Percentiles rank a stretch among this genome's conserved stretches.
phyloP scores from a whole-genome alignment of 192 early-diverging fungal species.

The Backusella liffmaniae region DNA sequence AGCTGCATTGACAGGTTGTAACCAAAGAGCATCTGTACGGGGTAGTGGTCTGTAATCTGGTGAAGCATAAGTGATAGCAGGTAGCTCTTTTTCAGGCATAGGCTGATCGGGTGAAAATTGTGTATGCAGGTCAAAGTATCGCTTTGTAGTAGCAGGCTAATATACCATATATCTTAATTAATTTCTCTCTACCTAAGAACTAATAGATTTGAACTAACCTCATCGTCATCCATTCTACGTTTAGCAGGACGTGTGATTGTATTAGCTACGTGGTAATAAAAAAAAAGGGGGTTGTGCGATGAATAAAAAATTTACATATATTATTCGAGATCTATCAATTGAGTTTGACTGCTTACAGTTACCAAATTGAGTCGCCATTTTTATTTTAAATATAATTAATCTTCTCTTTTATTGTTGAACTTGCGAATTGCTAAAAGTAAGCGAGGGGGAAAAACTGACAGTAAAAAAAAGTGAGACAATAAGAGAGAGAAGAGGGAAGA shows the following conservation, averaged over 20 bases:
- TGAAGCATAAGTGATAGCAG: conserved; percentile 21
- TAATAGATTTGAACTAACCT: conserved; percentile 1
- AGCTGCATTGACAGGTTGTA: conserved; percentile 8
- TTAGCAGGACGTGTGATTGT: conserved; percentile 4
- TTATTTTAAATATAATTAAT: background rate
- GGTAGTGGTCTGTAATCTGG: conserved; percentile 21
- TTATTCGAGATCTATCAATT: background rate
- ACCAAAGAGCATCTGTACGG: conserved; percentile 4
- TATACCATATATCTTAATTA: background rate
- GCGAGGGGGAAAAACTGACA: background rate
- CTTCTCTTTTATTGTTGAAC: background rate
- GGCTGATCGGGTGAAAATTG: conserved; percentile 17
- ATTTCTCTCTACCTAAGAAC: background rate
- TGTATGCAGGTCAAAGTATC: conserved; percentile 20
- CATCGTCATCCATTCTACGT: conserved; percentile 14
- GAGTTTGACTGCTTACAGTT: conserved; percentile 11
- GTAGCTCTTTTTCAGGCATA: conserved; percentile 12
- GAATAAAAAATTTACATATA: background rate
- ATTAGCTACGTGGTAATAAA: background rate
- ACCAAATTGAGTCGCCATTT: conserved; percentile 14
- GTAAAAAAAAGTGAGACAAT: background rate
- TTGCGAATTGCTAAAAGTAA: background rate
- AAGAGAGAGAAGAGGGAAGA: background rate
- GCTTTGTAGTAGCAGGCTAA: conserved; percentile 6
- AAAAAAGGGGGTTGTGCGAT: background rate